phyloP scores from a whole-genome alignment of 306 rosid species.

The Prinsepia uniflora region DNA sequence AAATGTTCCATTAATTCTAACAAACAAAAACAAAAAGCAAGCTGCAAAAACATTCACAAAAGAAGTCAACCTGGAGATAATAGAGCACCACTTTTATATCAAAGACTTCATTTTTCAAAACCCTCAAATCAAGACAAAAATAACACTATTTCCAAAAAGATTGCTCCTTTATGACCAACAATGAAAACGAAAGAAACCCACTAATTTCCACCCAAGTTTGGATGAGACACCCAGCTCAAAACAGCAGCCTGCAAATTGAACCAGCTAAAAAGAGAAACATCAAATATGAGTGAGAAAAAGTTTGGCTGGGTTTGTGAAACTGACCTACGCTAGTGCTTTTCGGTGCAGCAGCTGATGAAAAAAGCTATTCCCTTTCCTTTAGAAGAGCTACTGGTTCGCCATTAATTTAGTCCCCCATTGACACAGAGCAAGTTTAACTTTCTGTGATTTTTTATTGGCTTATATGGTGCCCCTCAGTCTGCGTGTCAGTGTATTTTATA shows the following conservation, averaged over 20 bases:
- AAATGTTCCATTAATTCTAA: background rate
- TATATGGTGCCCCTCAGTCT: background rate
- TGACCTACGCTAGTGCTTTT: background rate
- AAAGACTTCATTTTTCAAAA: background rate
- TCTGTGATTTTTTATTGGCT: background rate
- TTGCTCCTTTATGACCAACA: background rate
- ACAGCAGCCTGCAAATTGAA: background rate
- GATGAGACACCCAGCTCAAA: background rate
- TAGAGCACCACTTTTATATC: background rate
- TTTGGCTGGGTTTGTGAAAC: background rate
- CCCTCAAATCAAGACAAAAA: background rate
- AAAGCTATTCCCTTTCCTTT: background rate
- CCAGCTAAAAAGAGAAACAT: background rate
- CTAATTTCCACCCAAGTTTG: background rate
- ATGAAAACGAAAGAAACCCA: background rate
- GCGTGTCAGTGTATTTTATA: background rate
- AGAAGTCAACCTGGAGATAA: slow-evolving; percentile 3
- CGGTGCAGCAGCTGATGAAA: background rate
- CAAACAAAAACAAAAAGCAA: background rate
- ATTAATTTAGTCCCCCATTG: background rate
- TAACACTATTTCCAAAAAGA: background rate
- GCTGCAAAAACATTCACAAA: background rate
- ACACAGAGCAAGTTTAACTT: background rate
- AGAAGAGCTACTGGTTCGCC: no score
- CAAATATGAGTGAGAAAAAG: background rate